Evolutionary conservation across 2,329 filamentous ascomycete species (phyloP), one percentile per base, ranked within the genome.

Genomic region (Fusarium sp.): DNA sequence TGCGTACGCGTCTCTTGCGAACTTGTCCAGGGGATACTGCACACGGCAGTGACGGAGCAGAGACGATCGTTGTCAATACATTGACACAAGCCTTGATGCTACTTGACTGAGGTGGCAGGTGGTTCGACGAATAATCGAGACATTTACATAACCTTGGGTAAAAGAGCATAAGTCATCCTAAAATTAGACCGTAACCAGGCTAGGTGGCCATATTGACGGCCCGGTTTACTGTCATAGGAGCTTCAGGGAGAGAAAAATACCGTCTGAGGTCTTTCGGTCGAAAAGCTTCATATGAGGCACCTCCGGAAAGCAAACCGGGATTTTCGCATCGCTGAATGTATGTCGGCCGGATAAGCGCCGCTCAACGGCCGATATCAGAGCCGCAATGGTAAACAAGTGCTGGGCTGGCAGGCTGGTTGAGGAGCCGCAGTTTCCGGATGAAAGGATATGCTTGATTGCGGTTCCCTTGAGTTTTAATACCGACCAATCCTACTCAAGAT

Each of bases 371-470:
- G 40, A 56, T 49, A 51, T 50, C 33, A 62, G 47, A 66, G 61
- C 56, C 40, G 54, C 43, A 57, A 45, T 31, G 21, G 26, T 7
- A 53, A 43, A 26, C 8, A 60, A 19, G 43, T 31, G 42, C 28
- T 57, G 36, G 43, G 33, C 36, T 44, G 42, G 39, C 50, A 31
- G 43, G 33, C 36, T 44, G 42, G 39, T 54, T 33, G 26, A 57
- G 47, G 28, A 49, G 34, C 28, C 53, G 61, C 57, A 43, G 62
- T 46, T 45, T 56, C 31, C 67, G 58, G 62, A 45, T 57, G 50
- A 70, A 70, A 44, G 65, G 58, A 61, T 64, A 54, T 47, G 59
- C 31, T 49, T 38, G 39, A 53, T 51, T 53, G 50, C 53, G 67
- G 57, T 57, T 69, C 36, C 33, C 38, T 45, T 44, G 31, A n/a